Evolutionary conservation across 495 filamentous ascomycete genomes (phyloP), one percentile per base, ranked within the genome.

Genomic region (Bacidia rubella): DNA sequence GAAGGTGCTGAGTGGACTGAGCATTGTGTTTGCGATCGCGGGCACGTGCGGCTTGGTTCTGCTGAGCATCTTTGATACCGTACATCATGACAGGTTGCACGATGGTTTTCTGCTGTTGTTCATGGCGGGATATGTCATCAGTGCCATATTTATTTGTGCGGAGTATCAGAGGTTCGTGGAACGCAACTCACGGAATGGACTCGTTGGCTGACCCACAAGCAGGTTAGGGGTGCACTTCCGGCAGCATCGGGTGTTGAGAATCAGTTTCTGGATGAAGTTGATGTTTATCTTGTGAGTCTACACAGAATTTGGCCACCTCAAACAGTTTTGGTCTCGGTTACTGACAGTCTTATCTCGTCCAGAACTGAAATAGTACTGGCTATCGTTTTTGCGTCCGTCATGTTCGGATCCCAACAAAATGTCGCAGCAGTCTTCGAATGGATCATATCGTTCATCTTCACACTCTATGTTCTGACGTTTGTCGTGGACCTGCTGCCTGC

Each of bases 391-490:
- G 72, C 70, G 2, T 59, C 70, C 2, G 67, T 67, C 56, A 68
- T 62, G 24, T 67, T 66, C 38, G 62, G 51, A n/a, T 20, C 47
- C 0, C 54, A 68, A 49, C 70, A 74, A 54, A 77, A 85, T 63
- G 54, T 67, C 1, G 79, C 72, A 15, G 81, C 81, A 0, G 69
- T 83, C 15, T 62, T 86, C 26, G 55, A 77, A 21, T 62, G 60
- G 60, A 68, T 82, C 49, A 83, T 98, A 55, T 82, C 89, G 21
- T 81, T 97, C 58, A 72, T 96, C 55, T 98, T 95, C 69, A 89
- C 83, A 10, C 84, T 87, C 60, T 96, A 93, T 65, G 71, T 95
- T 40, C 75, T 94, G 45, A 88, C 85, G 38, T 97, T 95, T 70
- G 78, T 85, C 50, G 70, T 97, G 60, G 92, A 98, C 63, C 73